phyloP scores from a whole-genome alignment of 2,329 filamentous ascomycete genomes.

The Biscogniauxia mediterranea region DNA sequence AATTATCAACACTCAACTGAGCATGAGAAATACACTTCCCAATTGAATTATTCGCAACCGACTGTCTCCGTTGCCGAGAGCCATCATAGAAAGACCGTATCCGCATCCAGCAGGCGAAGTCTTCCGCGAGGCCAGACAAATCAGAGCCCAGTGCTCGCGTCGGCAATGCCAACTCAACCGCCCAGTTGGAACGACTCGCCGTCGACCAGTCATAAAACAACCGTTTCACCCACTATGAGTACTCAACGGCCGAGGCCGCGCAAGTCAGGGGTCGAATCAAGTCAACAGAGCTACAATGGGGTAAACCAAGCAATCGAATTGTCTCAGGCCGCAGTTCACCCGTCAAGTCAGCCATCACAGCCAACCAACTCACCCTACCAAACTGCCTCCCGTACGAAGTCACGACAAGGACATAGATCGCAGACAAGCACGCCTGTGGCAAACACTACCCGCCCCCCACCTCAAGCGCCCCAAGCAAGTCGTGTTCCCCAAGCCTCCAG shows the following conservation, averaged over 20 bases:
- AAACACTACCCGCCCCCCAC: conserved; percentile 24
- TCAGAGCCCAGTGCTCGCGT: conserved; percentile 24
- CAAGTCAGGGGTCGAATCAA: conserved; percentile 21
- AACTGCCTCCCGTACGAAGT: conserved; percentile 21
- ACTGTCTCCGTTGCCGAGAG: conserved; percentile 4
- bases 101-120: conserved; percentile 21
- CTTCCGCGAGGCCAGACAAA: conserved; percentile 22
- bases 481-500: neutral
- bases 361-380: conserved; percentile 30
- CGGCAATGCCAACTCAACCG: conserved; percentile 18
- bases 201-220: conserved; percentile 12
- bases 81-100: conserved; percentile 13
- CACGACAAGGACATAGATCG: conserved; percentile 28
- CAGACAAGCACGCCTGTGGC: conserved; percentile 29
- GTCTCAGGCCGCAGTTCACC: conserved; percentile 26
- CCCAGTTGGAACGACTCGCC: conserved; percentile 23
- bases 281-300: conserved; percentile 18
- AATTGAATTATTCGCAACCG: conserved; percentile 12
- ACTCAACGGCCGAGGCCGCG: conserved; percentile 23
- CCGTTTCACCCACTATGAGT: conserved; percentile 17
- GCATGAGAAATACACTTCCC: conserved; percentile 7
- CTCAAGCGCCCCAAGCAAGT: conserved; percentile 26
- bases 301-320: conserved; percentile 21
- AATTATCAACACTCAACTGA: conserved; percentile 20
- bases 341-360: conserved; percentile 29